These are phyloP conservation scores for Pinus tabuliformis DNA, from an alignment of 75 land plant genomes.

Conservation along the genomic window DNA sequence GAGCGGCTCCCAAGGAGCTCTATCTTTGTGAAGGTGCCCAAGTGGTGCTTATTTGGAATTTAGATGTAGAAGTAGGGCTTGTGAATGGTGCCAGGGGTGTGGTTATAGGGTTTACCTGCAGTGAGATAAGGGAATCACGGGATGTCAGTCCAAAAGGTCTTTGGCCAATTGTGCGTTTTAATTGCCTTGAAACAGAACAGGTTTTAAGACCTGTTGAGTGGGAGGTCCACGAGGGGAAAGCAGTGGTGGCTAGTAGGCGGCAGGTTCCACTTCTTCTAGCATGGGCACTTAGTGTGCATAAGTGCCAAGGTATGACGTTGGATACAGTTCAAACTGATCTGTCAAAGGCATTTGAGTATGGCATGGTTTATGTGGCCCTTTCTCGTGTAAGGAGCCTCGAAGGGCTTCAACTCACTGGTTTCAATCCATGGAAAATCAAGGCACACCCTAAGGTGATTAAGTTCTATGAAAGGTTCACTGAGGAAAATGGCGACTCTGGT, in stretches of 20 bases:
- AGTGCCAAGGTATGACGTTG: conserved; percentile 83
- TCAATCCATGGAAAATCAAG: conserved; percentile 50
- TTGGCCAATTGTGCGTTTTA: conserved; percentile 62
- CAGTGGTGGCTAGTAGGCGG: conserved; percentile 35
- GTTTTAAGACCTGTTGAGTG: conserved; percentile 47
- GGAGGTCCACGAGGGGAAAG: conserved; percentile 46
- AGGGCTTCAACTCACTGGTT: conserved; percentile 57
- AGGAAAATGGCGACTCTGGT: too few relatives aligned
- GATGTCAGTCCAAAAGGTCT: conserved; percentile 13
- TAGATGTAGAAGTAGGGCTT: conserved; percentile 35
- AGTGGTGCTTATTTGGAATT: conserved; percentile 70
- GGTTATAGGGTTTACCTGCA: conserved; percentile 29
- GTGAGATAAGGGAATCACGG: background rate
- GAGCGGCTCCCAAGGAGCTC: conserved; percentile 39
- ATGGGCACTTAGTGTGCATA: conserved; percentile 83
- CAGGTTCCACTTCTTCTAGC: conserved; percentile 69
- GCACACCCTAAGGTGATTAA: conserved; percentile 59
- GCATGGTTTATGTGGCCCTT: conserved; percentile 81
- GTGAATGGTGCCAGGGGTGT: conserved; percentile 73
- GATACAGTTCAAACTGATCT: conserved; percentile 61
- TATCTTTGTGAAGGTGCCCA: conserved; percentile 62
- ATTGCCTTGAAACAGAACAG: conserved; percentile 30
- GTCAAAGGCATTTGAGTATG: conserved; percentile 56
- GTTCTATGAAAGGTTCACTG: conserved; percentile 30
- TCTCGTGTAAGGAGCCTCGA: conserved; percentile 61